Evolutionary conservation across 2,329 filamentous ascomycete genomes (phyloP), one percentile per base, ranked within the genome.

Genomic region (Ophiostoma angusticollis): DNA sequence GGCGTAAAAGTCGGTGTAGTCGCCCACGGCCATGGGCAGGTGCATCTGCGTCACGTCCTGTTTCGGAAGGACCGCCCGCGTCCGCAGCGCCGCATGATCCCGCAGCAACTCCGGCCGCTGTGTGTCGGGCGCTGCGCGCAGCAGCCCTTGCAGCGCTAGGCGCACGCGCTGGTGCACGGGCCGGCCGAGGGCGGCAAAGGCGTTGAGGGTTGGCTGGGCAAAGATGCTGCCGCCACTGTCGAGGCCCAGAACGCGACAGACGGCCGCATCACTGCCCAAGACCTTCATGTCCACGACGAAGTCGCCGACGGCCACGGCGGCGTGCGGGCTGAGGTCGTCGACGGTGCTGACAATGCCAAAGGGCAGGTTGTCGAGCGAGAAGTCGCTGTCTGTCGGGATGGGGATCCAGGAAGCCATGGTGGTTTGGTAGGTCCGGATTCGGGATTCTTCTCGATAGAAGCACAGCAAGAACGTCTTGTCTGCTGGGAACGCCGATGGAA

Each of bases 1-100:
- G 9, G 80, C 83, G 53, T 84, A 91, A 62, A 91, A 91, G 58
- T 91, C 84, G 1, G 83, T 84, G 56, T 89, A 91, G 56, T 89
- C 83, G 19, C 81, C 80, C 49, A 89, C 84, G 39, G 68, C 65
- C 72, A 91, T 77, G 2, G 84, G 84, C 7, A 89, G 53, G 51
- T 87, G 80, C 53, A 70, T 77, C 45, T 65, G n/a, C n/a, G n/a
- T 71, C 35, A 78, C 72, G 16, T 74, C 61, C 5, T 65, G 62
- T 34, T 76, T 67, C 0, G 68, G 70, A 4, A 85, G 45, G 11
- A 89, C 57, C 0, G 68, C 72, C 38, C 66, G 60, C 41, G 71
- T 61, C 42, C 74, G 72, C 14, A 83, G 59, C 1, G 58, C 50
- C 2, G 57, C 54, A 51, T 86, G 81, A 41, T 77, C 67, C 51